phyloP scores from a whole-genome alignment of 2,329 filamentous ascomycete genomes.

The Botryotinia narcissicola region DNA sequence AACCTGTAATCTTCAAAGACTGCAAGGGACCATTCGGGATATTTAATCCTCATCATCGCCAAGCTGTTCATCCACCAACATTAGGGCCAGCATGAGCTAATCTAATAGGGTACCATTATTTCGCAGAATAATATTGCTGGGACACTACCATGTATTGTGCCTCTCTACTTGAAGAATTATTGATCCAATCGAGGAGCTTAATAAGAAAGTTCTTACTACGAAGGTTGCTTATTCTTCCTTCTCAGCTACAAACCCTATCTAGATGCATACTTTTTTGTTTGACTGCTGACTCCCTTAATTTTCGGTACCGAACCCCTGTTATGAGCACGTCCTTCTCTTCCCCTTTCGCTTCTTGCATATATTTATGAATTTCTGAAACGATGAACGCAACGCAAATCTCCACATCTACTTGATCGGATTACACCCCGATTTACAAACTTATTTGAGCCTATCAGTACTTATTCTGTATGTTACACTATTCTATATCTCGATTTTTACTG shows the following conservation, averaged over 20 bases:
- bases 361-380: neutral
- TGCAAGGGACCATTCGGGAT: neutral
- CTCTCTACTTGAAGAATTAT: neutral
- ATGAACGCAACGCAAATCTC: neutral
- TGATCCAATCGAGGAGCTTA: neutral
- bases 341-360: neutral
- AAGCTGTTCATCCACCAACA: neutral
- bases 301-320: slow-evolving; percentile 7
- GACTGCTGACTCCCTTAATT: neutral
- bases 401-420: neutral
- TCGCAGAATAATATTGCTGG: neutral
- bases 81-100: slow-evolving; percentile 1
- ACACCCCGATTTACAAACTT: neutral
- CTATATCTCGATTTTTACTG: neutral
- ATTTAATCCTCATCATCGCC: slow-evolving; percentile 1
- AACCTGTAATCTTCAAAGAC: neutral
- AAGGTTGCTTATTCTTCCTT: neutral
- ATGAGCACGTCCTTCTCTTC: neutral
- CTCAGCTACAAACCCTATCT: neutral
- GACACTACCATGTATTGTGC: neutral
- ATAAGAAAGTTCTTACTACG: neutral
- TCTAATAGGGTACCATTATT: neutral
- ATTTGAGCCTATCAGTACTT: neutral
- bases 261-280: neutral
- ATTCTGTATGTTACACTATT: neutral